Percentiles rank a stretch among this genome's conserved stretches.
phyloP scores from a whole-genome alignment of 106 monocot genomes.

The Phalaenopsis equestris region DNA sequence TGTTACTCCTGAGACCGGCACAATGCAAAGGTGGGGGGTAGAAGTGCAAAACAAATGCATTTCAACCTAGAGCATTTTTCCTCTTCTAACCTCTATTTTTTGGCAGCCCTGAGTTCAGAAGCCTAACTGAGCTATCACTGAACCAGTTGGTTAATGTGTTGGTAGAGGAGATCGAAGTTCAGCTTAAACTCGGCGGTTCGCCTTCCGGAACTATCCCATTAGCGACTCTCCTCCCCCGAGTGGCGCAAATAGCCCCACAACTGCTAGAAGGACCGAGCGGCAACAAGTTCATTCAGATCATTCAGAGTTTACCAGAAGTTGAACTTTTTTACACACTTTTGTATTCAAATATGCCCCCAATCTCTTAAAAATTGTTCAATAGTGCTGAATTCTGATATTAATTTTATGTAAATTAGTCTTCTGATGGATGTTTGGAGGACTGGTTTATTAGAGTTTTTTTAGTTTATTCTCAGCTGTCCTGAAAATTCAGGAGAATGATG shows the following conservation, averaged over 20 bases:
- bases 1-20: too few relatives aligned
- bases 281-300: slow-evolving; percentile 62
- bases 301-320: slow-evolving; percentile 57
- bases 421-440: background rate
- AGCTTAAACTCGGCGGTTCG: slow-evolving; percentile 11
- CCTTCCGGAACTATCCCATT: slow-evolving; percentile 37
- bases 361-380: background rate
- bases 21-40: too few relatives aligned
- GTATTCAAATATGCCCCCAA: slow-evolving; percentile 51
- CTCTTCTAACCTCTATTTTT: background rate
- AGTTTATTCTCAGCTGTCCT: too few relatives aligned
- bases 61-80: background rate
- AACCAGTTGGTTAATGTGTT: slow-evolving; percentile 51
- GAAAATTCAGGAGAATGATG: background rate
- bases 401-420: slow-evolving; percentile 1
- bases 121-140: slow-evolving; percentile 47
- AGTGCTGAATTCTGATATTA: background rate
- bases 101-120: slow-evolving; percentile 68
- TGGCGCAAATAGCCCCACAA: slow-evolving; percentile 29
- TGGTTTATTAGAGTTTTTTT: too few relatives aligned
- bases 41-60: too few relatives aligned
- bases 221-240: slow-evolving; percentile 60
- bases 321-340: slow-evolving; percentile 75
- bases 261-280: slow-evolving; percentile 65
- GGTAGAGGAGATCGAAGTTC: slow-evolving; percentile 32